phyloP scores from a whole-genome alignment of 176 grass and related monocot genomes.

The Musa acuminata region DNA sequence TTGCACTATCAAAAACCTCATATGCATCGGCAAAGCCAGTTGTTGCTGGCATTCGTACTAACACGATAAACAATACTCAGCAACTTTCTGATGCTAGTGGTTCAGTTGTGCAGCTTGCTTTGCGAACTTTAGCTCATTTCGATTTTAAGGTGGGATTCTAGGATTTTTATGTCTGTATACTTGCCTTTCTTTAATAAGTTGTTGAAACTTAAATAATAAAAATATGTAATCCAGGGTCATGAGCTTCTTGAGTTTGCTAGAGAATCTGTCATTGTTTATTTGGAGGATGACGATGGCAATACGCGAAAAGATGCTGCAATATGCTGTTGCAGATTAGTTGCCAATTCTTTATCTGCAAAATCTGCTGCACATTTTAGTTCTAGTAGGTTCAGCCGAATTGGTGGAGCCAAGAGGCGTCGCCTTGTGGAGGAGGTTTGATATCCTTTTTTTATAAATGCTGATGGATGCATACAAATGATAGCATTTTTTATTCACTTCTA shows the following conservation, averaged over 20 bases:
- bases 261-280: constrained; percentile 78
- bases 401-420: constrained; percentile 56
- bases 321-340: constrained; percentile 88
- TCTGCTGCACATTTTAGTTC: constrained; percentile 57
- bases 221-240: constrained; percentile 68
- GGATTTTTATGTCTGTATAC: background rate
- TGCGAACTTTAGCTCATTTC: constrained; percentile 71
- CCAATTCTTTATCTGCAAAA: constrained; percentile 61
- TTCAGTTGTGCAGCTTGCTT: constrained; percentile 72
- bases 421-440: constrained; percentile 82
- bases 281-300: constrained; percentile 87
- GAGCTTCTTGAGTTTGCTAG: constrained; percentile 90
- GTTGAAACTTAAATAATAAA: constrained; percentile 7
- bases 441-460: constrained; percentile 5
- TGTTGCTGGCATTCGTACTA: constrained; percentile 37
- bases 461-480: background rate
- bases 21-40: constrained; percentile 31
- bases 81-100: constrained; percentile 59
- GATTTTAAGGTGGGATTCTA: constrained; percentile 68
- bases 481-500: background rate
- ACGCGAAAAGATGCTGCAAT: constrained; percentile 77
- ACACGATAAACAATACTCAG: constrained; percentile 42
- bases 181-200: background rate
- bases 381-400: constrained; percentile 74
- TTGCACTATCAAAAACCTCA: constrained; percentile 70